Conservation (phyloP, 331 rosid species). For the Cucumis variabilis region DNA sequence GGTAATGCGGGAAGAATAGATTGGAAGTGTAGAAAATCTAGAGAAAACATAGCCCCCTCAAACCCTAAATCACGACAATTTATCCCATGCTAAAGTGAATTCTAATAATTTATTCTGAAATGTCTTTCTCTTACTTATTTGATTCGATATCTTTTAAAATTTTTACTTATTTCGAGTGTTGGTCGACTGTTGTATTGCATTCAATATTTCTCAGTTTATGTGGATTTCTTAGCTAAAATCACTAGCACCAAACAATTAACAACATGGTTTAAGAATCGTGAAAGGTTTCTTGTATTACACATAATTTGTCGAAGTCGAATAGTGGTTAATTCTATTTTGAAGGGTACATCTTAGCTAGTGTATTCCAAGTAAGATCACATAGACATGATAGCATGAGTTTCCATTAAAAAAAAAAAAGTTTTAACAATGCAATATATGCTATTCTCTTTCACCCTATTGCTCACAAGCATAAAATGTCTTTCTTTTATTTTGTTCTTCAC, state of each 20-base stretch:
- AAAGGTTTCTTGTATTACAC: background rate
- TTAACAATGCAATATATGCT: no score
- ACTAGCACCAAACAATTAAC: background rate
- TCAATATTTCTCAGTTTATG: background rate
- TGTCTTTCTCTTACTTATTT: background rate
- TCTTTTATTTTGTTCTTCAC: no score
- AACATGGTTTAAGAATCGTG: background rate
- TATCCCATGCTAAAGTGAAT: background rate
- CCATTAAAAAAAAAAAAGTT: no score
- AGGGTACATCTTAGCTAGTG: no score
- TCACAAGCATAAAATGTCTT: no score
- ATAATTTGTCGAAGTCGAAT: background rate
- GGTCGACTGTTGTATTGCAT: background rate
- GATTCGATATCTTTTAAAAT: background rate
- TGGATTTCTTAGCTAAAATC: background rate
- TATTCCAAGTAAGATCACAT: no score
- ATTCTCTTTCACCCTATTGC: no score
- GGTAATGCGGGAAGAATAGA: background rate
- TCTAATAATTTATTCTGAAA: background rate
- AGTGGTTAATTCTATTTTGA: no score
- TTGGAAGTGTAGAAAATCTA: background rate
- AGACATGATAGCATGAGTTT: no score
- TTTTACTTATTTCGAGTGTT: background rate
- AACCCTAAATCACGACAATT: background rate
- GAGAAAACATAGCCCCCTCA: background rate